Evolutionary conservation across 768 basidiomycete genomes (phyloP).

Genomic region (Baorangia bicolor): DNA sequence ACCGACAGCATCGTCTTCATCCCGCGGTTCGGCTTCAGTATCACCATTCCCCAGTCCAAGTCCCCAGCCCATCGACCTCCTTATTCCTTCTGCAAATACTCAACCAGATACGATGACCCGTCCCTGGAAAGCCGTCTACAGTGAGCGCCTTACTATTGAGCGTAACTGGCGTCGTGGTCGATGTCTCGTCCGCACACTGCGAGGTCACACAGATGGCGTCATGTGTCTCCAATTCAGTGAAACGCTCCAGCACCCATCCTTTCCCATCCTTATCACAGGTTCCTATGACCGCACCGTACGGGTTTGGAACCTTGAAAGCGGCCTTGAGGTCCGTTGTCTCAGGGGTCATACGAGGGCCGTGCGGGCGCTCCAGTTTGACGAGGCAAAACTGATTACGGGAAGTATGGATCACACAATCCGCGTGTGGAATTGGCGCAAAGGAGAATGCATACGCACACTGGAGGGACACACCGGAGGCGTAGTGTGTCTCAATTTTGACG

Average conservation of each 20-base stretch:
- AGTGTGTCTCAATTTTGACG: slow-evolving; percentile 88
- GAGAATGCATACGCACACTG: slow-evolving; percentile 82
- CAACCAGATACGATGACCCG: slow-evolving; percentile 53
- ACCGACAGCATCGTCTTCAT: slow-evolving; percentile 2
- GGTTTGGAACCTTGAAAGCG: slow-evolving; percentile 96
- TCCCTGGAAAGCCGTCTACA: slow-evolving; percentile 98
- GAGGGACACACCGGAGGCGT: slow-evolving; percentile 92
- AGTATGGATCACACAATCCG: slow-evolving; percentile 95
- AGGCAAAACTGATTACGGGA: slow-evolving; percentile 91
- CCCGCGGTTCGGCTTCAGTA: slow-evolving; percentile 13
- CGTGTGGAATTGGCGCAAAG: slow-evolving; percentile 95
- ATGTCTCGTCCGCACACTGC: slow-evolving; percentile 78
- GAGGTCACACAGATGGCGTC: slow-evolving; percentile 93
- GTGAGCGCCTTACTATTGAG: slow-evolving; percentile 94
- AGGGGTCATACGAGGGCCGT: slow-evolving; percentile 92
- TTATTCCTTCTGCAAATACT: slow-evolving; percentile 34
- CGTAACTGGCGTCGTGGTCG: slow-evolving; percentile 96
- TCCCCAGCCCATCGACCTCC: slow-evolving; percentile 15
- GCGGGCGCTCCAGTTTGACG: slow-evolving; percentile 92
- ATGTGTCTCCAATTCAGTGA: slow-evolving; percentile 98
- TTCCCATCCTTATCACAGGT: slow-evolving; percentile 95
- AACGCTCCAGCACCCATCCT: slow-evolving; percentile 74
- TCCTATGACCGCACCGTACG: slow-evolving; percentile 94
- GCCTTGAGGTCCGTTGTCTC: slow-evolving; percentile 76
- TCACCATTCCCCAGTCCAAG: slow-evolving; percentile 6